A percentile compares a stretch with the other conserved stretches of the same genome.
These are phyloP conservation scores for Phylloporus arenicola DNA, from an alignment of 768 basidiomycete genomes.

Conservation along the genomic window DNA sequence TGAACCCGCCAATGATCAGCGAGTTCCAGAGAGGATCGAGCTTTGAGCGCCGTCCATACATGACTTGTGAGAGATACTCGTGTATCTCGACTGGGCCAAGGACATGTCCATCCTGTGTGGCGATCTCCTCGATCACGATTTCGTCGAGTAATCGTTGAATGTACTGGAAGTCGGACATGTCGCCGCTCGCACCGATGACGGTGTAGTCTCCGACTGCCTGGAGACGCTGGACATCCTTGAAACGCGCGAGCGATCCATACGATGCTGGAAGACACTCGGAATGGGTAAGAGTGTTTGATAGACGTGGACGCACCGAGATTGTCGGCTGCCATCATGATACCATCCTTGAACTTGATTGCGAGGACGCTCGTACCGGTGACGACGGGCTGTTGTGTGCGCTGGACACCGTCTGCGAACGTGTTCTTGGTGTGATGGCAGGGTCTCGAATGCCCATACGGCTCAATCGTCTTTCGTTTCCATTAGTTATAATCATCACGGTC, in stretches of 20 bases:
- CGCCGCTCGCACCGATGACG: conserved; percentile 87
- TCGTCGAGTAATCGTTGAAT: conserved; percentile 77
- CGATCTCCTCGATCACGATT: conserved; percentile 72
- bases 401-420: conserved; percentile 58
- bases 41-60: conserved; percentile 86
- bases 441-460: conserved; percentile 64
- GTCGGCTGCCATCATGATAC: conserved; percentile 98
- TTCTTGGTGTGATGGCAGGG: conserved; percentile 47
- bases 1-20: conserved; percentile 85
- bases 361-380: conserved; percentile 97
- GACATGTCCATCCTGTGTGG: conserved; percentile 75
- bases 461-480: conserved; percentile 47
- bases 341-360: conserved; percentile 91
- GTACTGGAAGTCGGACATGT: conserved; percentile 97
- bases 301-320: conserved; percentile 66
- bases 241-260: conserved; percentile 94
- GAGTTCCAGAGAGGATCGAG: conserved; percentile 96
- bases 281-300: not conserved
- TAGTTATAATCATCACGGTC: not conserved
- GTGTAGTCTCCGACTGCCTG: conserved; percentile 80
- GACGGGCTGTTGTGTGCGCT: conserved; percentile 88
- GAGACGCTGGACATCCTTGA: conserved; percentile 90
- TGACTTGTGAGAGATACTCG: conserved; percentile 82
- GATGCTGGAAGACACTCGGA: conserved; percentile 54
- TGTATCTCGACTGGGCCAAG: conserved; percentile 89